Base-by-base conservation (phyloP, 495 filamentous ascomycete genomes). In the Aspergillus coremiiformis region DNA sequence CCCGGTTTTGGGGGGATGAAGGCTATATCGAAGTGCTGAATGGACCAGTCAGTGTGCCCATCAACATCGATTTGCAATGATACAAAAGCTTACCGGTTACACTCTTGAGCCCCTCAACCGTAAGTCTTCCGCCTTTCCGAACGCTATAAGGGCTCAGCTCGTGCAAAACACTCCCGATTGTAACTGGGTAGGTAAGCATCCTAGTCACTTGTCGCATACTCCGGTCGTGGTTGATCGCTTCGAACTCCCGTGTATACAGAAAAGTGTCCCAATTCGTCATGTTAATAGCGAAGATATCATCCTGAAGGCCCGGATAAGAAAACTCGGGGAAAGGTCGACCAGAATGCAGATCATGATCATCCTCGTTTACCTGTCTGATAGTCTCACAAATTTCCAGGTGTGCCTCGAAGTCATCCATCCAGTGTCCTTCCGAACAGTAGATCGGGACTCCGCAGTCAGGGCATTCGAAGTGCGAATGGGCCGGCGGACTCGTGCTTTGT, bases 251-350 rank as follows among this genome's bases (percentile, higher is more conserved):
- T 2, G 90, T 88, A 63, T 95, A 99, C 43, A 97, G 69, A 53
- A 89, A 88, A 0, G 93, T 96, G 63, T 99, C 93, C 93, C 93
- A 99, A 66, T 93, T 97, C 27, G 87, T 95, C 86, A 97, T 91
- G 73, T 99, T 99, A 47, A 95, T 79, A 56, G 92, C 73, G 45
- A 86, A 86, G 63, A 95, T 91, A 51, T 96, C 91, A 67, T 94
- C 84, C 70, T 96, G 92, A 24, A 81, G 78, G 4, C 81, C 86
- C 0, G 93, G 89, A 63, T 95, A 96, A 46, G 89, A 78, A 66
- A 96, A 96, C 66, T 99, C 94, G 22, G 86, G 86, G 68, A 97
- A 97, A 68, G 87, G 86, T 11, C 93, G 82, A 15, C 92, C 92
- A 24, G 86, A 91, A 20, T 85, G 80, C 51, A 99, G 72, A 64